A percentile compares a stretch with the other conserved stretches of the same genome.
Conservation (phyloP, 352 stramenopile genomes). For the Globisporangium canariense region DNA sequence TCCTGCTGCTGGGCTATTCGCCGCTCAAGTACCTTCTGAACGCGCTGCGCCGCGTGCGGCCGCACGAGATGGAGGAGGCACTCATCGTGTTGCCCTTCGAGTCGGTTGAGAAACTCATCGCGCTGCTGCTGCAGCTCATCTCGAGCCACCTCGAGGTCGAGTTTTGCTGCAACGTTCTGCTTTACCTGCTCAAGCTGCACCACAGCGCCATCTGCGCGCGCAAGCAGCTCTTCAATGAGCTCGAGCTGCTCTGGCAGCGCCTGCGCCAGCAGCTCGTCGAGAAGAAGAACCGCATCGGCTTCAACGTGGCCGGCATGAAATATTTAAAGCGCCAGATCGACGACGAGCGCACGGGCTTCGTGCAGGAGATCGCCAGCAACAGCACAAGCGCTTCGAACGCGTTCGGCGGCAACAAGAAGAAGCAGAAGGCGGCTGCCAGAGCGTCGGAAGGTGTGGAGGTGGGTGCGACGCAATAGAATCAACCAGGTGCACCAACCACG, state of each 20-base stretch:
- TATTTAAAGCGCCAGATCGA: slow-evolving; percentile 87
- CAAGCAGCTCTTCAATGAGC: slow-evolving; percentile 63
- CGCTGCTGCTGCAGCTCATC: slow-evolving; percentile 90
- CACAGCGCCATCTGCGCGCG: slow-evolving; percentile 74
- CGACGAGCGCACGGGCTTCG: slow-evolving; percentile 70
- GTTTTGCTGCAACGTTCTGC: slow-evolving; percentile 83
- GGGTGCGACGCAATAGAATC: not conserved
- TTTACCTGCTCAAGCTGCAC: slow-evolving; percentile 77
- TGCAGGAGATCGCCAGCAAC: slow-evolving; percentile 58
- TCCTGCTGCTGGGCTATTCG: slow-evolving; percentile 93
- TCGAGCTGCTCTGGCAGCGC: slow-evolving; percentile 77
- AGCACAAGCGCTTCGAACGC: not conserved
- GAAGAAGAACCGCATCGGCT: slow-evolving; percentile 84
- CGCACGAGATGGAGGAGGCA: slow-evolving; percentile 96
- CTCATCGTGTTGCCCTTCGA: slow-evolving; percentile 97
- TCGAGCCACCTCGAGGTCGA: slow-evolving; percentile 89
- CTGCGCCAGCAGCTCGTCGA: slow-evolving; percentile 69
- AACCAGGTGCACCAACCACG: not conserved
- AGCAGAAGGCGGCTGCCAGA: slow-evolving; percentile 42
- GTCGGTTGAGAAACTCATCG: slow-evolving; percentile 92
- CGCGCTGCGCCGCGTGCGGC: slow-evolving; percentile 90
- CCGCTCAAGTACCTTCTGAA: slow-evolving; percentile 94
- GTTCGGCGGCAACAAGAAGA: slow-evolving; percentile 37
- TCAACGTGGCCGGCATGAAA: slow-evolving; percentile 85
- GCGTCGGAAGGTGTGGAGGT: not conserved